Conservation (phyloP, 225 moss, liverwort and hornwort genomes). For the Marchantia paleacea region DNA sequence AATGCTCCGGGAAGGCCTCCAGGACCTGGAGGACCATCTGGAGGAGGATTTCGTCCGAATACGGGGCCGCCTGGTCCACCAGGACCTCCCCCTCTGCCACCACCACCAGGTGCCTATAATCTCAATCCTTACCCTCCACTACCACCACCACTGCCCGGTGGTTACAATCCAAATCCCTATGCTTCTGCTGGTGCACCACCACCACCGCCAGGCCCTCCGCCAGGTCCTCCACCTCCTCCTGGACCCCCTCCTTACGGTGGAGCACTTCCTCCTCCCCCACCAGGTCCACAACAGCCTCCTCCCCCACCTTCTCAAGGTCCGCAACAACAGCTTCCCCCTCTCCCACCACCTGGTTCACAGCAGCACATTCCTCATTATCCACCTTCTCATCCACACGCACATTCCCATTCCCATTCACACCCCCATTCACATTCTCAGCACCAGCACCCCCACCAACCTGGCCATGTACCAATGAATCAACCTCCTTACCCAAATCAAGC, state of each 20-base stretch:
- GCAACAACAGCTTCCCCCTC: constrained; percentile 16
- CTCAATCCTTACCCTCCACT: constrained; percentile 26
- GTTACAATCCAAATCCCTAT: constrained; percentile 35
- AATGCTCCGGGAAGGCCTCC: constrained; percentile 42
- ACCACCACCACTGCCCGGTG: constrained; percentile 38
- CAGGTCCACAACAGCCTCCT: constrained; percentile 26
- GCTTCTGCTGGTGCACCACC: constrained; percentile 24
- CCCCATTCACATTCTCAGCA: constrained; percentile 26
- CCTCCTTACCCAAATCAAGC: constrained; percentile 14
- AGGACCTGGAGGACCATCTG: constrained; percentile 29
- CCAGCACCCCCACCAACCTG: constrained; percentile 18
- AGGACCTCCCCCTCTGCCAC: constrained; percentile 14
- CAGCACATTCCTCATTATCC: constrained; percentile 33
- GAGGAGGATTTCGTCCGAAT: constrained; percentile 35
- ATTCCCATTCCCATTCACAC: constrained; percentile 9
- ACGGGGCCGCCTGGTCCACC: constrained; percentile 19
- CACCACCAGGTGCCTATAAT: constrained; percentile 31
- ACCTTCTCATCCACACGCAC: constrained; percentile 28
- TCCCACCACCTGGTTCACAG: constrained; percentile 31
- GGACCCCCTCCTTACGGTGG: constrained; percentile 10
- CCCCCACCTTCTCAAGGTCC: constrained; percentile 22
- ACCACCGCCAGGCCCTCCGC: constrained; percentile 34
- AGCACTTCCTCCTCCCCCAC: constrained; percentile 36
- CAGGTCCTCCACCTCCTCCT: constrained; percentile 31
- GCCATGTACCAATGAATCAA: constrained; percentile 31